phyloP scores from a whole-genome alignment of 768 basidiomycete species.

The Termitomyces sp. region DNA sequence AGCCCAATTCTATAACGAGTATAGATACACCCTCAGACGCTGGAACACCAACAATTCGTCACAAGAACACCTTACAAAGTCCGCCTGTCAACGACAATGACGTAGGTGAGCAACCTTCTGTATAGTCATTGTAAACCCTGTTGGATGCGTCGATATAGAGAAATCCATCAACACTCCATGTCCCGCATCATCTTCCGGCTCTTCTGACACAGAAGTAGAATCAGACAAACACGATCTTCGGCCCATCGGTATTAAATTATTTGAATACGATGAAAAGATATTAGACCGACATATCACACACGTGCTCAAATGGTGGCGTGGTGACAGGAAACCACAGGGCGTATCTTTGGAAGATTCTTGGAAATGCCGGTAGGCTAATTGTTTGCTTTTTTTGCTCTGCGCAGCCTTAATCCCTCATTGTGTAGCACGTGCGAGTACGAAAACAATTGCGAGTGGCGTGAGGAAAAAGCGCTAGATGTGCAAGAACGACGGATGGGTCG shows the following conservation, averaged over 20 bases:
- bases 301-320: constrained; percentile 73
- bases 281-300: constrained; percentile 49
- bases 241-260: constrained; percentile 63
- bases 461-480: constrained; percentile 40
- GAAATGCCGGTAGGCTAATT: constrained; percentile 60
- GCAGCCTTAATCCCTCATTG: background rate
- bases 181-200: background rate
- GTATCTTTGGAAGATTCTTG: constrained; percentile 53
- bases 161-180: background rate
- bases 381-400: background rate
- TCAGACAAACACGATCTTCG: constrained; percentile 17
- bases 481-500: constrained; percentile 1
- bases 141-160: background rate
- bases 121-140: background rate
- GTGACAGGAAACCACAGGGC: constrained; percentile 60
- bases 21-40: background rate
- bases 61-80: background rate
- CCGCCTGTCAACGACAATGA: background rate
- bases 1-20: background rate
- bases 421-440: constrained; percentile 67
- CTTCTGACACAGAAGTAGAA: constrained; percentile 5
- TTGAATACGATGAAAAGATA: constrained; percentile 44
- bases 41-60: background rate
- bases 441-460: constrained; percentile 78
- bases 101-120: background rate